Evolutionary conservation across 805 yeast species (phyloP).

Genomic region (Grigorovia yakushimaensis): DNA sequence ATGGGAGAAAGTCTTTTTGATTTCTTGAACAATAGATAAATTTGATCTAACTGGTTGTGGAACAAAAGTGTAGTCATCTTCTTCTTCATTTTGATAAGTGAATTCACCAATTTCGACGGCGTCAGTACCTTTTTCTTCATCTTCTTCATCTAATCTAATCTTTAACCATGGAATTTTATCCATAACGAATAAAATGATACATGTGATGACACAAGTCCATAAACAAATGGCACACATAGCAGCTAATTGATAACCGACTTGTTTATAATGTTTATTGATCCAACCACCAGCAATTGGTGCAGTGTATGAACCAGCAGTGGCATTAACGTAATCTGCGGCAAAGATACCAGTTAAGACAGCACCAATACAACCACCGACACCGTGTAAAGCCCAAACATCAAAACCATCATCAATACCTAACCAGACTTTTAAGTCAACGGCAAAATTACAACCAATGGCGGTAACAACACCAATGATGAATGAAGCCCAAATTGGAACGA

Average conservation of each 20-base stretch:
- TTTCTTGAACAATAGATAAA: constrained; percentile 17
- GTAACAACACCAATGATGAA: constrained; percentile 75
- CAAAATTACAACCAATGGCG: constrained; percentile 70
- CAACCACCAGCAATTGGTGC: constrained; percentile 73
- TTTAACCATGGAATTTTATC: constrained; percentile 73
- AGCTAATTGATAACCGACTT: constrained; percentile 83
- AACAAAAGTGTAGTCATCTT: constrained; percentile 55
- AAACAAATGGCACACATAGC: constrained; percentile 59
- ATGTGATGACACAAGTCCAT: constrained; percentile 70
- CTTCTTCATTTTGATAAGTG: constrained; percentile 46
- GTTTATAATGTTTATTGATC: constrained; percentile 73
- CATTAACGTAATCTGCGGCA: constrained; percentile 84
- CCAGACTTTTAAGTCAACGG: constrained; percentile 66
- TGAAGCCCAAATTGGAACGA: constrained; percentile 84
- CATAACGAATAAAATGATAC: constrained; percentile 53
- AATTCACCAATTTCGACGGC: constrained; percentile 85
- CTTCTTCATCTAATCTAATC: constrained; percentile 75
- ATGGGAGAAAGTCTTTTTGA: background rate
- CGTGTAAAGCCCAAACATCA: constrained; percentile 90
- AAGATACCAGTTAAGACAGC: constrained; percentile 81
- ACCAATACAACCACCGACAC: constrained; percentile 86
- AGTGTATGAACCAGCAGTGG: constrained; percentile 54
- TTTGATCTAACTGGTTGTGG: constrained; percentile 72
- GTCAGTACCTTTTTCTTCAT: constrained; percentile 84
- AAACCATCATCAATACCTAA: constrained; percentile 85